Conservation (phyloP, 2,329 filamentous ascomycete genomes). For the Fusarium sp. region DNA sequence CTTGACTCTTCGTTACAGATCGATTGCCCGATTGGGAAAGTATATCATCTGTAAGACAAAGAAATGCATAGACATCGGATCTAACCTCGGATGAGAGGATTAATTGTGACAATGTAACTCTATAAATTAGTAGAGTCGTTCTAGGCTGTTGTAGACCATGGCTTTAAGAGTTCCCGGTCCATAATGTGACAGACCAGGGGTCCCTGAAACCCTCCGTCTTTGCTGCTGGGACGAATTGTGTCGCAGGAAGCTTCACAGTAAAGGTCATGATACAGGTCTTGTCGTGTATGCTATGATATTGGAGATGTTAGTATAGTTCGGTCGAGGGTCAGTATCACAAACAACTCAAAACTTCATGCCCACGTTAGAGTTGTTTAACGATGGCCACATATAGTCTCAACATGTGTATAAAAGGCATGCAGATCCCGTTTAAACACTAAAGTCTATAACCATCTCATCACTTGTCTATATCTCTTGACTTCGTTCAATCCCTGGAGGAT, state of each 20-base stretch:
- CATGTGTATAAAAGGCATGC: constrained; percentile 27
- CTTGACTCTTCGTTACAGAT: constrained; percentile 31
- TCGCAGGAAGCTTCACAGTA: constrained; percentile 30
- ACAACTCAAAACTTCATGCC: constrained; percentile 14
- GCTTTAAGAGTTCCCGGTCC: constrained; percentile 1
- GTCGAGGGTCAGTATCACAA: constrained; percentile 8
- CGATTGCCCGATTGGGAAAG: constrained; percentile 33
- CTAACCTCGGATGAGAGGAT: constrained; percentile 12
- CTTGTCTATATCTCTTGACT: constrained; percentile 16
- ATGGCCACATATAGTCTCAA: constrained; percentile 13
- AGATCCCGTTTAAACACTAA: constrained; percentile 2
- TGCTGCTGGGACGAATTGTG: constrained; percentile 30
- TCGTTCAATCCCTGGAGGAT: constrained; percentile 22
- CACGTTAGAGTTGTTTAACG: constrained; percentile 12
- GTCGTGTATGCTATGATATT: constrained; percentile 17
- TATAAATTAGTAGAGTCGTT: neutral
- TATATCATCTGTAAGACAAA: constrained; percentile 22
- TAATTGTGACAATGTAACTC: constrained; percentile 5
- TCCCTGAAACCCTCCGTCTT: constrained; percentile 36
- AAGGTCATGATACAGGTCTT: constrained; percentile 29
- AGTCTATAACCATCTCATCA: constrained; percentile 7
- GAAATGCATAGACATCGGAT: neutral
- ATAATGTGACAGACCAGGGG: constrained; percentile 25
- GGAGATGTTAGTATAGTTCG: neutral
- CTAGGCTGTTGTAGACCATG: constrained; percentile 10